Evolutionary conservation across 2,329 filamentous ascomycete genomes (phyloP).

Genomic region (Diaporthe vaccinii): DNA sequence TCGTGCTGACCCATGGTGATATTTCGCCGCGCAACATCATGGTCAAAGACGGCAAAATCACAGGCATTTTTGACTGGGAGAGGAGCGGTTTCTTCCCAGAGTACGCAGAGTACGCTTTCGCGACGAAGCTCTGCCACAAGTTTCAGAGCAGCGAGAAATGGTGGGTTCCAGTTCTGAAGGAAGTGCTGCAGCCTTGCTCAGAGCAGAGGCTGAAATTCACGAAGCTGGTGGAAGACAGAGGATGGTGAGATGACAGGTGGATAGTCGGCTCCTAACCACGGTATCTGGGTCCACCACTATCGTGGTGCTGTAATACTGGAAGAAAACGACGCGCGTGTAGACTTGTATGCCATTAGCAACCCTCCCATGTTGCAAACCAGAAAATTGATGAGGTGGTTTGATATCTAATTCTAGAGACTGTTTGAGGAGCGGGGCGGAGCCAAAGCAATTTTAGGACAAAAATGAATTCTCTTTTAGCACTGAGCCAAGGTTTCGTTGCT

Average conservation of each 20-base stretch:
- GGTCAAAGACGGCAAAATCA: constrained; percentile 16
- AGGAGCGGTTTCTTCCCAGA: constrained; percentile 40
- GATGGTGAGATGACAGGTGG: not conserved
- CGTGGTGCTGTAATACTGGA: not conserved
- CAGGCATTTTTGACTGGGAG: constrained; percentile 41
- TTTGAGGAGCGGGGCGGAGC: no score
- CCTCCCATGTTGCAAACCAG: not conserved
- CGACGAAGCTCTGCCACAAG: constrained; percentile 24
- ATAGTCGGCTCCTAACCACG: not conserved
- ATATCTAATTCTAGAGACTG: no score
- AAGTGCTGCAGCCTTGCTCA: constrained; percentile 11
- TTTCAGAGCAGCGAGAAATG: constrained; percentile 31
- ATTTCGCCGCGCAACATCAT: constrained; percentile 38
- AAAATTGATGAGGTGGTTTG: no score
- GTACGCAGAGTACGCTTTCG: constrained; percentile 41
- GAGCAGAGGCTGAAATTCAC: constrained; percentile 13
- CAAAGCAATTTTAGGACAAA: no score
- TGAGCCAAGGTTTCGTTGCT: no score
- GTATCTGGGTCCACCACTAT: not conserved
- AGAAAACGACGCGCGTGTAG: not conserved
- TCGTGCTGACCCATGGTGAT: constrained; percentile 31
- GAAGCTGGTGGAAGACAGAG: not conserved
- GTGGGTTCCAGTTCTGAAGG: constrained; percentile 34
- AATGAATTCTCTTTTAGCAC: no score
- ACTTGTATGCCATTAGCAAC: not conserved